Base-by-base conservation (phyloP, 2,329 filamentous ascomycete species). In the Sporothrix curviconia region DNA sequence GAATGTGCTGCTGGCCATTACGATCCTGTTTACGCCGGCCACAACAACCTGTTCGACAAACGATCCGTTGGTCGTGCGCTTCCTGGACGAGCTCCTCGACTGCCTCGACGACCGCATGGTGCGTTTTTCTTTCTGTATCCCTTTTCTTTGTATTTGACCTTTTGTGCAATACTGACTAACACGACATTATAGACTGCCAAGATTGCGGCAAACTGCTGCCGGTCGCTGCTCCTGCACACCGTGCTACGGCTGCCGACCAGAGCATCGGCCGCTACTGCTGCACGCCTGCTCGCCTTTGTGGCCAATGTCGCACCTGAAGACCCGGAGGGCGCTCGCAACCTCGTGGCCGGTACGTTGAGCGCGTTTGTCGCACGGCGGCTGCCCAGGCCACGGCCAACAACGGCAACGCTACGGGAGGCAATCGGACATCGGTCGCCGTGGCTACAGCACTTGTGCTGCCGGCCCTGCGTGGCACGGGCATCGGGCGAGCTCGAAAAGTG, bases 131-230 rank as follows among this genome's bases (percentile, higher is more conserved):
- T 34, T 8, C 14, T 51, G 34, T 15, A 43, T 6, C n/a, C 53
- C 25, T 32, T 37, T 37, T 30, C 17, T 12, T 43, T 42, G 32
- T 37, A 32, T 37, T 44, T 36, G n/a, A n/a, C n/a, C n/a, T n/a
- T n/a, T n/a, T n/a, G n/a, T n/a, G n/a, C n/a, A n/a, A n/a, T n/a
- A n/a, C 37, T 24, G 39, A 19, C 42, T 32, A 44, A 55, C n/a
- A n/a, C n/a, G n/a, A n/a, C 3, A 36, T 39, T 15, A n/a, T 49
- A 87, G 83, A 92, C 90, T 1, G 87, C 89, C 56, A 95, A 89
- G 67, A 92, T 96, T 57, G 91, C 94, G 1, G 88, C 90, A 60
- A 91, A 90, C 67, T 99, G 94, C 71, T 83, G 92, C 63, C 85
- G 92, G 57, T 94, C 91, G 7, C 80, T 97, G 7, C 78, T 97